Conservation (phyloP, 129 eudicot genomes). For the Lonicera japonica region DNA sequence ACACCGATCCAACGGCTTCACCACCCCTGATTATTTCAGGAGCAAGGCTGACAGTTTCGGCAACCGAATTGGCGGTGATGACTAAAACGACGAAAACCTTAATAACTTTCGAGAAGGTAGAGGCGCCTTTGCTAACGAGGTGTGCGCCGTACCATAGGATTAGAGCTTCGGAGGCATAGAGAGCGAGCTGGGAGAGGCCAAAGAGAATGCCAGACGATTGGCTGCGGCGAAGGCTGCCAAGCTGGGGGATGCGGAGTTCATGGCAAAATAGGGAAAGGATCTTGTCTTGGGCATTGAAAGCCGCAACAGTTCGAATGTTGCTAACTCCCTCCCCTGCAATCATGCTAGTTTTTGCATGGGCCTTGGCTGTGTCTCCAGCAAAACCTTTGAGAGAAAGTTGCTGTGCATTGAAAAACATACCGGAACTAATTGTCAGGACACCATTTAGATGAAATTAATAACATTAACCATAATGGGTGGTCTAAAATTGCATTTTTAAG, state of each 20-base stretch:
- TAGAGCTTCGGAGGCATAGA: constrained; percentile 81
- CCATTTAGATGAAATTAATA: neutral
- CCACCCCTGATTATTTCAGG: constrained; percentile 94
- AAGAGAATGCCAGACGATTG: constrained; percentile 68
- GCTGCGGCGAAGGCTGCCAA: constrained; percentile 67
- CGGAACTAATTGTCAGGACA: constrained; percentile 8
- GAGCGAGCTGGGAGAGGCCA: constrained; percentile 92
- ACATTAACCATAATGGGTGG: neutral
- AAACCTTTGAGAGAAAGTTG: constrained; percentile 94
- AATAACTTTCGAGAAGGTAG: constrained; percentile 88
- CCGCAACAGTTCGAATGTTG: constrained; percentile 93
- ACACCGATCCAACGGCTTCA: constrained; percentile 94
- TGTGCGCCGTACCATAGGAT: constrained; percentile 95
- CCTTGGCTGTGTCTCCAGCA: constrained; percentile 98
- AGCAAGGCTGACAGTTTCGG: constrained; percentile 91
- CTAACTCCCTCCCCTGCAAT: constrained; percentile 98
- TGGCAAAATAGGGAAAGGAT: constrained; percentile 58
- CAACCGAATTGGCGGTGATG: constrained; percentile 88
- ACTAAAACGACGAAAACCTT: constrained; percentile 86
- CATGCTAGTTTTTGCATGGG: constrained; percentile 98
- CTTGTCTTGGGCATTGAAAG: constrained; percentile 89
- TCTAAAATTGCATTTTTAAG: too few species aligned
- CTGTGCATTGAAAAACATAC: constrained; percentile 34
- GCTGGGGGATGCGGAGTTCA: constrained; percentile 73
- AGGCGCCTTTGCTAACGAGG: constrained; percentile 63